Evolutionary conservation across 1,284 basidiomycete genomes (phyloP).

Genomic region (Ceratobasidium sp.): DNA sequence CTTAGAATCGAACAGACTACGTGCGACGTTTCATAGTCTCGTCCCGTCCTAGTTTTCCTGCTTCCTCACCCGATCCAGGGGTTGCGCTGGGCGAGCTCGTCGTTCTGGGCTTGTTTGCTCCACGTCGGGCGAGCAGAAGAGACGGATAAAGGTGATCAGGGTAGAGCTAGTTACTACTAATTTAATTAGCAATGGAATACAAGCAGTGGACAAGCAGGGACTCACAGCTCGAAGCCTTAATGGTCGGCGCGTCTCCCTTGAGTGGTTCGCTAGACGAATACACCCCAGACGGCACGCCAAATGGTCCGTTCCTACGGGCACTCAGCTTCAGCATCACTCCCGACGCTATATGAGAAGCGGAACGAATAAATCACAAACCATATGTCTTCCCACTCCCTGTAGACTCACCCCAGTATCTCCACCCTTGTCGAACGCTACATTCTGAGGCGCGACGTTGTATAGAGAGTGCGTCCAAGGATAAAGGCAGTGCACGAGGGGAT

Average conservation of each 20-base stretch:
- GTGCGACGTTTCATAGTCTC: constrained; percentile 31
- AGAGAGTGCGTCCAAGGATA: constrained; percentile 10
- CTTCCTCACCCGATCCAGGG: constrained; percentile 36
- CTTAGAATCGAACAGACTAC: neutral
- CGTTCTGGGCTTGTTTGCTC: constrained; percentile 15
- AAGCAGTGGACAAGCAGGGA: neutral
- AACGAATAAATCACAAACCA: neutral
- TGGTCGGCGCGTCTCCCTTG: constrained; percentile 12
- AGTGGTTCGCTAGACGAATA: constrained; percentile 11
- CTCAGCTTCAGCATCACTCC: neutral
- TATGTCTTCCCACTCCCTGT: constrained; percentile 9
- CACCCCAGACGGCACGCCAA: constrained; percentile 24
- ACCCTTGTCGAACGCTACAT: constrained; percentile 2
- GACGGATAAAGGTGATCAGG: constrained; percentile 13
- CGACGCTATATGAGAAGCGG: neutral
- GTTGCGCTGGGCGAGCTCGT: constrained; percentile 33
- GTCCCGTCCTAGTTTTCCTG: constrained; percentile 38
- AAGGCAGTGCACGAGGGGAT: constrained; percentile 2
- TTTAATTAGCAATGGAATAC: neutral
- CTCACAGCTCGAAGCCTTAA: constrained; percentile 22
- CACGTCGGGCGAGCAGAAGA: constrained; percentile 24
- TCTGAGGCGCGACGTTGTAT: constrained; percentile 6
- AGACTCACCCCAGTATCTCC: neutral
- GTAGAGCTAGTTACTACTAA: neutral
- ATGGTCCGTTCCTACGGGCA: constrained; percentile 15